A percentile compares a stretch with the other conserved stretches of the same genome.
Evolutionary conservation across 1,284 basidiomycete species (phyloP).

Genomic region (Anthracocystis setariae): DNA sequence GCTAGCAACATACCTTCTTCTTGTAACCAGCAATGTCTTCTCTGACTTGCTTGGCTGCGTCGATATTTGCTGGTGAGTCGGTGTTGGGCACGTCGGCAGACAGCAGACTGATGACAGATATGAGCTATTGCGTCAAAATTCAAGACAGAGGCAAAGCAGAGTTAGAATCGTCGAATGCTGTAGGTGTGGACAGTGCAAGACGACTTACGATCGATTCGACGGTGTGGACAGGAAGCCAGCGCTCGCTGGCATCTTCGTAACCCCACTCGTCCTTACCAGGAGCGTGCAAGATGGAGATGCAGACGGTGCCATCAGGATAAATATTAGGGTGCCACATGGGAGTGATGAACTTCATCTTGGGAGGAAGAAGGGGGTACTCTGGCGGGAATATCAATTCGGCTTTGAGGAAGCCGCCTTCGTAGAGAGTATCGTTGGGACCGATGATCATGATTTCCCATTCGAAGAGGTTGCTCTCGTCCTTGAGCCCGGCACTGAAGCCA

Average conservation of each 20-base stretch:
- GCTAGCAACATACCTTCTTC: slow-evolving; percentile 53
- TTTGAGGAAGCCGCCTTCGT: slow-evolving; percentile 66
- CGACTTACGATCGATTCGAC: slow-evolving; percentile 92
- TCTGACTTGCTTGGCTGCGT: slow-evolving; percentile 73
- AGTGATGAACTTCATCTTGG: slow-evolving; percentile 94
- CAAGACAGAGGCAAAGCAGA: neutral
- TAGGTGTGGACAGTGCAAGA: neutral
- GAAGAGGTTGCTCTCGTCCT: slow-evolving; percentile 66
- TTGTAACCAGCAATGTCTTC: slow-evolving; percentile 65
- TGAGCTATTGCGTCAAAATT: slow-evolving; percentile 73
- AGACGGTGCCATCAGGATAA: slow-evolving; percentile 87
- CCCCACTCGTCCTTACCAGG: slow-evolving; percentile 98
- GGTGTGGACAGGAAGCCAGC: slow-evolving; percentile 97
- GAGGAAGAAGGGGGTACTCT: slow-evolving; percentile 85
- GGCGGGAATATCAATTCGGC: slow-evolving; percentile 66
- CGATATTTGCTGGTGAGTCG: slow-evolving; percentile 96
- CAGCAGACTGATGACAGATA: slow-evolving; percentile 94
- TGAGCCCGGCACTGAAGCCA: slow-evolving; percentile 67
- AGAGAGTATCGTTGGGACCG: slow-evolving; percentile 66
- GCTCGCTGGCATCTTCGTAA: slow-evolving; percentile 95
- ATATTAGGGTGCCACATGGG: slow-evolving; percentile 99
- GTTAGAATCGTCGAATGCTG: neutral
- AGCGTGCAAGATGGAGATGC: slow-evolving; percentile 96
- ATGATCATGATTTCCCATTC: slow-evolving; percentile 69
- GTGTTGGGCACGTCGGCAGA: slow-evolving; percentile 91